These are phyloP conservation scores for Ophiostoma sp. DNA, from an alignment of 2,329 filamentous ascomycete genomes.

Conservation along the genomic window DNA sequence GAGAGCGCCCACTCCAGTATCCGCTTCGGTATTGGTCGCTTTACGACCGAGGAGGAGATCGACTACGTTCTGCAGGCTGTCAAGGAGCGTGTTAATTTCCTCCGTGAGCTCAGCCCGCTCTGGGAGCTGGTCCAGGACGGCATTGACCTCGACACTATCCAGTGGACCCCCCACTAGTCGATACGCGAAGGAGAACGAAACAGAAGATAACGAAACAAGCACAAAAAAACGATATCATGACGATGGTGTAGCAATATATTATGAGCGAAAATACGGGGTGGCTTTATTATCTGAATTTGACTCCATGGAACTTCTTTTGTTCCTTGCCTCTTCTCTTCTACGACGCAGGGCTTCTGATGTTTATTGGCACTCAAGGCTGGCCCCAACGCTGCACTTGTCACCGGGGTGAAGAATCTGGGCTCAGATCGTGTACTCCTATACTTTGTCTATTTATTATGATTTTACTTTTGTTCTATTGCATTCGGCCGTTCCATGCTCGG, in stretches of 20 bases:
- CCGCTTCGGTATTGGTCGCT: constrained; percentile 92
- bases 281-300: background rate
- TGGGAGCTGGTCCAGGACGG: constrained; percentile 99
- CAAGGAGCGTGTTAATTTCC: constrained; percentile 79
- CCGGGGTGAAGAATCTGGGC: too few species aligned
- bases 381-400: too few species aligned
- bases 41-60: constrained; percentile 91
- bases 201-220: constrained; percentile 23
- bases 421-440: too few species aligned
- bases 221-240: background rate
- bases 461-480: too few species aligned
- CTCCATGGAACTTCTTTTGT: background rate
- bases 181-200: background rate
- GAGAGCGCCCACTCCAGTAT: constrained; percentile 98
- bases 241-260: constrained; percentile 13
- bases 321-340: background rate
- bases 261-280: background rate
- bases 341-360: background rate
- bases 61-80: constrained; percentile 97
- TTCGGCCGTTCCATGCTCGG: too few species aligned
- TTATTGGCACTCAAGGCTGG: background rate
- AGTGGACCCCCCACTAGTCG: constrained; percentile 87
- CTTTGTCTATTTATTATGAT: too few species aligned
- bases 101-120: constrained; percentile 88
- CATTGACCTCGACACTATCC: constrained; percentile 88